Conservation (phyloP, 164 flowering plant species). For the Hamamelis virginiana region DNA sequence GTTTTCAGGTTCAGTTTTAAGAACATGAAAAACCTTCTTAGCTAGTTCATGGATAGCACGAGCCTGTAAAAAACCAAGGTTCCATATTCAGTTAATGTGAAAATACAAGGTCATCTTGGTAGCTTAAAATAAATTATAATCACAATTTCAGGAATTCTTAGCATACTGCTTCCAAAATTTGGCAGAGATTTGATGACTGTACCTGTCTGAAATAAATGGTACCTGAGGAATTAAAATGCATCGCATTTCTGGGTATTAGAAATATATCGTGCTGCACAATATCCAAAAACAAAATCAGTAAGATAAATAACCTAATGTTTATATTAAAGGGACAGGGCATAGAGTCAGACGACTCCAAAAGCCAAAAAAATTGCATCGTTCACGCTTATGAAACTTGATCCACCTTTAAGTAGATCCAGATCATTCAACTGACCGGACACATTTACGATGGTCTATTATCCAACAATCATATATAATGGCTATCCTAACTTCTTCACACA, state of each 20-base stretch:
- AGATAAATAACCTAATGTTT: not conserved
- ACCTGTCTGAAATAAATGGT: slow-evolving; percentile 72
- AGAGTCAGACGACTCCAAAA: not conserved
- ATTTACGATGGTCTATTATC: not conserved
- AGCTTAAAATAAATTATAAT: not conserved
- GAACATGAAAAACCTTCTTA: slow-evolving; percentile 48
- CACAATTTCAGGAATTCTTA: not conserved
- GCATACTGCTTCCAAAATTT: not conserved
- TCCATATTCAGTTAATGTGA: not conserved
- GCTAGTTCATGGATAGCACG: slow-evolving; percentile 59
- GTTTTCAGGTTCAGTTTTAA: slow-evolving; percentile 56
- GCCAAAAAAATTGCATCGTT: not conserved
- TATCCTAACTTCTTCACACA: no score
- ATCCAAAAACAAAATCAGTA: slow-evolving; percentile 8
- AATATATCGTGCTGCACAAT: slow-evolving; percentile 62
- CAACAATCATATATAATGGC: no score
- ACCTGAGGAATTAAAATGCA: slow-evolving; percentile 63
- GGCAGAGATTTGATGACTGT: not conserved
- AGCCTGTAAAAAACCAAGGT: slow-evolving; percentile 41
- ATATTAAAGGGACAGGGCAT: not conserved
- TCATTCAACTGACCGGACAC: not conserved
- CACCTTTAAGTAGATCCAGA: not conserved
- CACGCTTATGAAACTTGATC: not conserved
- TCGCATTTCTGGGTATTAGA: slow-evolving; percentile 65
- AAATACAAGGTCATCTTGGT: not conserved